These are phyloP conservation scores for Copromyces sp. DNA, from an alignment of 495 filamentous ascomycete genomes.

Conservation along the genomic window DNA sequence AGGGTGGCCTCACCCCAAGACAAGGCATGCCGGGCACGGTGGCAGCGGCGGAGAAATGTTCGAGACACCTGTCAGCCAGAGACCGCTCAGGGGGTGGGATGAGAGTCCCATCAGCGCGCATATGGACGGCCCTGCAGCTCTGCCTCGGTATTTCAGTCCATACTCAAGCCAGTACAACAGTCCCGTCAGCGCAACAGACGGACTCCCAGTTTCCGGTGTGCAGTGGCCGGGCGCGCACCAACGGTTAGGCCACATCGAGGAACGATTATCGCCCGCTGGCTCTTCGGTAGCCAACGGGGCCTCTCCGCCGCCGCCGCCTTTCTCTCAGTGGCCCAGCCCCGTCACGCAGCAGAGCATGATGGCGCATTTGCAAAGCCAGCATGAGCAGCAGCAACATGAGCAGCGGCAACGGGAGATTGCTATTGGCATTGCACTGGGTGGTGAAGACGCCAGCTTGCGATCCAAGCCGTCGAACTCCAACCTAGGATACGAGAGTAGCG, in stretches of 20 bases:
- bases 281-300: background rate
- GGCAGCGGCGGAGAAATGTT: slow-evolving; percentile 27
- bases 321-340: slow-evolving; percentile 22
- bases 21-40: slow-evolving; percentile 12
- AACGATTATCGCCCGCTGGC: background rate
- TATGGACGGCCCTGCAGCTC: slow-evolving; percentile 21
- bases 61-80: slow-evolving; percentile 40
- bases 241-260: slow-evolving; percentile 14
- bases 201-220: slow-evolving; percentile 10
- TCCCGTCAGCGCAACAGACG: slow-evolving; percentile 31
- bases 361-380: background rate
- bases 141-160: slow-evolving; percentile 39
- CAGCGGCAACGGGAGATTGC: slow-evolving; percentile 19
- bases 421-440: slow-evolving; percentile 28
- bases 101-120: slow-evolving; percentile 34
- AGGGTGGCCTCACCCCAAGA: slow-evolving; percentile 28
- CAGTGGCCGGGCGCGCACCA: slow-evolving; percentile 18
- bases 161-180: slow-evolving; percentile 38
- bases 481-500: slow-evolving; percentile 8
- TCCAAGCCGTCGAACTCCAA: slow-evolving; percentile 17
- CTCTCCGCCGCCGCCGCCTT: slow-evolving; percentile 19
- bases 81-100: slow-evolving; percentile 35
- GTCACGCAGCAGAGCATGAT: slow-evolving; percentile 17
- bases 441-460: slow-evolving; percentile 19
- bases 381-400: slow-evolving; percentile 9